These are phyloP conservation scores for Haematococcus lacustris DNA, from an alignment of 139 green algal species.

Conservation along the genomic window DNA sequence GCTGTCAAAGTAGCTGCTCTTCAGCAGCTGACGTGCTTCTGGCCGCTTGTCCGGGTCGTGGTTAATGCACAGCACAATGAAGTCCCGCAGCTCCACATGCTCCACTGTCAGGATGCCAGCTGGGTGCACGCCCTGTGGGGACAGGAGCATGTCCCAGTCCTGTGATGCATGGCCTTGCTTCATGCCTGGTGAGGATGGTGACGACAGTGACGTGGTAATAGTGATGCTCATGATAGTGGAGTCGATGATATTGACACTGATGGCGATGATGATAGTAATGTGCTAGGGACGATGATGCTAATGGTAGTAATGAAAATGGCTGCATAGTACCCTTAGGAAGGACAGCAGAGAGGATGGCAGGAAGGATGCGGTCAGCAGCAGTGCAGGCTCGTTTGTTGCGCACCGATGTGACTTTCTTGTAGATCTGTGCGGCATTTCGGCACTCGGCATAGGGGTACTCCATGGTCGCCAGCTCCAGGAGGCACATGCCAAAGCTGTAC, in stretches of 20 bases:
- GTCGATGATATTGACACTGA: no score
- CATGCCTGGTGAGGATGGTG: no score
- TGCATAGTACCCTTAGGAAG: no score
- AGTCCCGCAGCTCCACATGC: constrained; percentile 67
- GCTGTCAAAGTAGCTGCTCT: constrained; percentile 84
- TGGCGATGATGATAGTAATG: no score
- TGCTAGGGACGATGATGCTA: no score
- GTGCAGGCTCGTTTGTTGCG: not conserved
- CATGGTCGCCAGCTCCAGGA: constrained; percentile 96
- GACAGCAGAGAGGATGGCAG: no score
- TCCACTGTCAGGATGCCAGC: constrained; percentile 71
- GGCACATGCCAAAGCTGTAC: constrained; percentile 92
- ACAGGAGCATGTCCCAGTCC: no score
- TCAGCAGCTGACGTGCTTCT: constrained; percentile 82
- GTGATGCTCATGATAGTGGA: no score
- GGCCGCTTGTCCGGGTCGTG: constrained; percentile 57
- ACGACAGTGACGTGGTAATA: no score
- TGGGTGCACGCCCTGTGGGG: constrained; percentile 71
- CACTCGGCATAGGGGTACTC: constrained; percentile 98
- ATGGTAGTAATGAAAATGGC: no score
- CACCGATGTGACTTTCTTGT: constrained; percentile 90
- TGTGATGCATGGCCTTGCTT: no score
- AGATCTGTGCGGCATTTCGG: constrained; percentile 97
- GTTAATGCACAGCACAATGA: constrained; percentile 86
- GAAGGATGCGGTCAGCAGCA: no score